Evolutionary conservation across 2,329 filamentous ascomycete genomes (phyloP).

Genomic region (Monosporascus sp.): DNA sequence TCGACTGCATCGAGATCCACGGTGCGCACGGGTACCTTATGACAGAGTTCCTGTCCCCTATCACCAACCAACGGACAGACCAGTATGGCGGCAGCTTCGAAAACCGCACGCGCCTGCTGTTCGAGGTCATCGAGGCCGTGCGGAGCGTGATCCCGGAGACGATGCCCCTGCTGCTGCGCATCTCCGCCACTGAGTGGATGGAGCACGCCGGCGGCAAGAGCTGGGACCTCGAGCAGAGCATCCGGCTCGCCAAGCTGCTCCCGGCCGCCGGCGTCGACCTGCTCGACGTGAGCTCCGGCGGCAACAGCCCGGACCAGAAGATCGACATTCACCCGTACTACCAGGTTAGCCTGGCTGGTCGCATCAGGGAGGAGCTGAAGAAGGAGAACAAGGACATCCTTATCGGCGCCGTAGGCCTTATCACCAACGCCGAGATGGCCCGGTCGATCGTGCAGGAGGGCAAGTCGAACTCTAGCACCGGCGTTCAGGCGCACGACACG

Average conservation of each 20-base stretch:
- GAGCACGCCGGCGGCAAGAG: conserved; percentile 39
- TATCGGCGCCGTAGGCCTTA: conserved; percentile 70
- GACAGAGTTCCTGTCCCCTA: conserved; percentile 36
- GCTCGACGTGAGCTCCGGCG: conserved; percentile 75
- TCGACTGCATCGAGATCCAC: conserved; percentile 41
- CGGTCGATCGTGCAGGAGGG: conserved; percentile 49
- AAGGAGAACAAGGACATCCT: conserved; percentile 47
- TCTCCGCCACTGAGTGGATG: conserved; percentile 61
- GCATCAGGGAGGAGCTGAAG: conserved; percentile 62
- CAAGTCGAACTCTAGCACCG: conserved; percentile 8
- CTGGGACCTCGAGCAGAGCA: conserved; percentile 67
- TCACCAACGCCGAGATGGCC: conserved; percentile 65
- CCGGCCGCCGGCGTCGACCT: conserved; percentile 73
- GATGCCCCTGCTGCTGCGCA: conserved; percentile 53
- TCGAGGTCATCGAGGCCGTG: conserved; percentile 48
- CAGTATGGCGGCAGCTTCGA: conserved; percentile 60
- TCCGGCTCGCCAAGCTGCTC: conserved; percentile 63
- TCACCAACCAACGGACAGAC: conserved; percentile 40
- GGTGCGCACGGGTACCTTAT: conserved; percentile 46
- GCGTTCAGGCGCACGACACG: conserved; percentile 28
- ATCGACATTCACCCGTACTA: conserved; percentile 60
- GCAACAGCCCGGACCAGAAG: conserved; percentile 58
- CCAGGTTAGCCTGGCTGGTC: conserved; percentile 68
- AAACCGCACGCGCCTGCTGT: conserved; percentile 58
- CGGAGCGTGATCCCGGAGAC: conserved; percentile 46